A percentile compares a stretch with the other conserved stretches of the same genome.
These are phyloP conservation scores for Ganoderma resinaceum DNA, from an alignment of 1,284 basidiomycete genomes.

Conservation along the genomic window DNA sequence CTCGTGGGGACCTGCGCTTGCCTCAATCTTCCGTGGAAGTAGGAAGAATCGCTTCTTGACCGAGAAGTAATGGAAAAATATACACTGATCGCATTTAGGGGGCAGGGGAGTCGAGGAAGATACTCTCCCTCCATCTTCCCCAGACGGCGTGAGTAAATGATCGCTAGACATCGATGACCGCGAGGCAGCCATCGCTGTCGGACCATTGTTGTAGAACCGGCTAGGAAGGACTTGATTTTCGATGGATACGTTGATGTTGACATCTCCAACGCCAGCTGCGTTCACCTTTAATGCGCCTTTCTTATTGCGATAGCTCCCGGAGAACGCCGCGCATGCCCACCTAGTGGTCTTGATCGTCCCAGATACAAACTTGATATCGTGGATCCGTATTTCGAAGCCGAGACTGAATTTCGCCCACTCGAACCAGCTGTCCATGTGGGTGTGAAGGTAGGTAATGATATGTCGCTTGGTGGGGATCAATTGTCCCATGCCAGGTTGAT, in stretches of 20 bases:
- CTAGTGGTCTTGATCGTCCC: slow-evolving; percentile 14
- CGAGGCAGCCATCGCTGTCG: neutral
- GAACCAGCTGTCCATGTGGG: slow-evolving; percentile 14
- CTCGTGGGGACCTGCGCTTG: slow-evolving; percentile 15
- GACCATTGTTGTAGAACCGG: slow-evolving; percentile 13
- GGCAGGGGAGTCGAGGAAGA: neutral
- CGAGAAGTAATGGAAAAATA: slow-evolving; percentile 26
- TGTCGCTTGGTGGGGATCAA: slow-evolving; percentile 7
- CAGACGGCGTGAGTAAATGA: neutral
- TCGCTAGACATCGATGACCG: neutral
- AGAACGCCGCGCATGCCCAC: slow-evolving; percentile 24
- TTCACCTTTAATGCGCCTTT: neutral
- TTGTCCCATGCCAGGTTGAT: neutral
- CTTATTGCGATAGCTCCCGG: neutral
- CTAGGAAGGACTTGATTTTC: neutral
- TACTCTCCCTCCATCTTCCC: neutral
- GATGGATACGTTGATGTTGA: slow-evolving; percentile 4
- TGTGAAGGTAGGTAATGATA: slow-evolving; percentile 13
- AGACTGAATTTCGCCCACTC: neutral
- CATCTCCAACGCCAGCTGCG: neutral
- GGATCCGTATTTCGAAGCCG: neutral
- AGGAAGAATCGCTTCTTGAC: slow-evolving; percentile 12
- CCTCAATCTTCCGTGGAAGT: slow-evolving; percentile 3
- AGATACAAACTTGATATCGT: slow-evolving; percentile 17
- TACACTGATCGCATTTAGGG: slow-evolving; percentile 7